A percentile compares a stretch with the other conserved stretches of the same genome.
Evolutionary conservation across 345 rosid species (phyloP).

Genomic region (Cardamine occulta): DNA sequence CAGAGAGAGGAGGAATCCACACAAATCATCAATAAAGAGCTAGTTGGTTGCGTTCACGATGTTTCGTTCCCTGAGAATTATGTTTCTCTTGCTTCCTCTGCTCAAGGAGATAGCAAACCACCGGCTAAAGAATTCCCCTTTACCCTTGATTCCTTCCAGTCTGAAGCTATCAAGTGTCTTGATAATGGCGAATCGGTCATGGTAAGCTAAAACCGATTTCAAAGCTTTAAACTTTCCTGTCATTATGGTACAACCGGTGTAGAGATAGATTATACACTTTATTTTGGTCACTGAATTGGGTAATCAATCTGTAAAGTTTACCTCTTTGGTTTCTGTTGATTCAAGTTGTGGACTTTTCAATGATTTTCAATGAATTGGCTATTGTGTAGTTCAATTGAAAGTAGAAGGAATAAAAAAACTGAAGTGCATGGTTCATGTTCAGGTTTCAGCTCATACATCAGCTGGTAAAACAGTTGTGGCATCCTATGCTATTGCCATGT

Average conservation of each 20-base stretch:
- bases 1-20: conserved; percentile 49
- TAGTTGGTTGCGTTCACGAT: conserved; percentile 72
- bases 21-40: conserved; percentile 36
- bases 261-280: background rate
- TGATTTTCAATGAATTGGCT: too few species aligned
- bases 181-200: conserved; percentile 85
- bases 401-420: background rate
- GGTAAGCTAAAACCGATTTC: conserved; percentile 46
- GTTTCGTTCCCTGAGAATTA: conserved; percentile 81
- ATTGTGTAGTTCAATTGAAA: background rate
- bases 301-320: background rate
- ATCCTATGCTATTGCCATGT: conserved; percentile 93
- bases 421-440: conserved; percentile 27
- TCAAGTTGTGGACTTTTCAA: background rate
- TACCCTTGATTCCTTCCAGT: conserved; percentile 91
- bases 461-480: conserved; percentile 99
- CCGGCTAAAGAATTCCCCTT: conserved; percentile 95
- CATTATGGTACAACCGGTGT: background rate
- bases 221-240: conserved; percentile 10
- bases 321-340: conserved; percentile 22
- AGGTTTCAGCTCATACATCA: conserved; percentile 99
- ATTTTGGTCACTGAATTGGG: background rate
- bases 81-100: conserved; percentile 46
- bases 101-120: conserved; percentile 51
- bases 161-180: conserved; percentile 93